Percentiles rank a stretch among this genome's conserved stretches.
Conservation (phyloP, 208 protist species). For the Porcisia hertigi region DNA sequence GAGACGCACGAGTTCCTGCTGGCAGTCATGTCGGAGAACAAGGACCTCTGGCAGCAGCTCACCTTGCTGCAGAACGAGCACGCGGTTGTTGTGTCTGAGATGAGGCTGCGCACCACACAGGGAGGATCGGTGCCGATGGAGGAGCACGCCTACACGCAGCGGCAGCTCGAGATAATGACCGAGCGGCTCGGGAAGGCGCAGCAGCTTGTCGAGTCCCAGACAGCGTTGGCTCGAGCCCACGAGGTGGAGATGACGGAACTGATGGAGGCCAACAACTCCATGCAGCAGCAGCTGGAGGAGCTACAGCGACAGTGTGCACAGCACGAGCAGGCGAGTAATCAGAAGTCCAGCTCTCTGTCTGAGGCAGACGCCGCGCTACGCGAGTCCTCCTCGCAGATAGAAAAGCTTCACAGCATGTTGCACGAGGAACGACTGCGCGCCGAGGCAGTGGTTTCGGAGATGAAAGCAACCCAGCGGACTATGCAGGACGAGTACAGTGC, state of each 20-base stretch:
- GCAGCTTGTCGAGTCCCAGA: conserved; percentile 60
- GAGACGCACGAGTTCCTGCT: conserved; percentile 57
- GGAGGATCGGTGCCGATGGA: conserved; percentile 48
- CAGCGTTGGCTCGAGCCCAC: conserved; percentile 45
- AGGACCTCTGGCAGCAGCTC: conserved; percentile 71
- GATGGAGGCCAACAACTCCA: conserved; percentile 42
- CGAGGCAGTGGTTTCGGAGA: conserved; percentile 25
- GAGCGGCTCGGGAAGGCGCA: conserved; percentile 64
- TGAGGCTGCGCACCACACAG: conserved; percentile 32
- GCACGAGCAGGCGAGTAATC: conserved; percentile 8
- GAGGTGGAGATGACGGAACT: conserved; percentile 60
- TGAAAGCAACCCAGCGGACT: conserved; percentile 30
- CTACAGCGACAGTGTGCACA: conserved; percentile 25
- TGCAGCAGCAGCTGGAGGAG: conserved; percentile 42
- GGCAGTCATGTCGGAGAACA: conserved; percentile 70
- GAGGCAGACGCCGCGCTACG: conserved; percentile 37
- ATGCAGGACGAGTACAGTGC: conserved; percentile 49
- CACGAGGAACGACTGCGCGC: conserved; percentile 23
- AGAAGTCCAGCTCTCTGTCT: conserved; percentile 29
- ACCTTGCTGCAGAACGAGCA: conserved; percentile 57
- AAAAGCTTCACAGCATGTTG: conserved; percentile 30
- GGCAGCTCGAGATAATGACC: conserved; percentile 54
- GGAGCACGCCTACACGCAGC: conserved; percentile 60
- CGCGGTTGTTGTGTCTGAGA: conserved; percentile 47
- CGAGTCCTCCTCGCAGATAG: conserved; percentile 34